Percentiles rank a stretch among this genome's conserved stretches.
Conservation (phyloP, 495 filamentous ascomycete species). For the Cercophora scortea region DNA sequence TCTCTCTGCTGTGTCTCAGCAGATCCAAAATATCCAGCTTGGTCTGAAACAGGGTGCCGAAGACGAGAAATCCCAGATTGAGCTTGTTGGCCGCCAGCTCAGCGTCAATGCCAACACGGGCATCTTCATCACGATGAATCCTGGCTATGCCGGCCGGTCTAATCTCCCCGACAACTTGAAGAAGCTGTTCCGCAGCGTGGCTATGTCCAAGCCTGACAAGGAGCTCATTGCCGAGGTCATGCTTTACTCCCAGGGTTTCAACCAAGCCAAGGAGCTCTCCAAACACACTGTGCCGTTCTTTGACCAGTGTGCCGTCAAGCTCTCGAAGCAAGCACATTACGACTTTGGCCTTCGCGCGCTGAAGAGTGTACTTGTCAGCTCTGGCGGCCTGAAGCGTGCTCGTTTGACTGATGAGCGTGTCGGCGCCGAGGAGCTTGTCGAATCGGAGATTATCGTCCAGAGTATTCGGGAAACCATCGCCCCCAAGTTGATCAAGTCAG, state of each 20-base stretch:
- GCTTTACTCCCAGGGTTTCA: slow-evolving; percentile 99
- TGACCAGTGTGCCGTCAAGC: slow-evolving; percentile 67
- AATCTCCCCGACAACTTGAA: slow-evolving; percentile 98
- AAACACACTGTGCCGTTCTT: slow-evolving; percentile 97
- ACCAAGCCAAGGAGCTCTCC: slow-evolving; percentile 83
- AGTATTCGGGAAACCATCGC: slow-evolving; percentile 98
- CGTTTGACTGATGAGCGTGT: slow-evolving; percentile 55
- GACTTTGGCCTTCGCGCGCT: slow-evolving; percentile 96
- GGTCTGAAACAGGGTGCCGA: slow-evolving; percentile 74
- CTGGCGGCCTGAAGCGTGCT: slow-evolving; percentile 86
- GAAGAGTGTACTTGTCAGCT: slow-evolving; percentile 97
- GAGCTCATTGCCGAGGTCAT: slow-evolving; percentile 99
- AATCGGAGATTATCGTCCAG: slow-evolving; percentile 98
- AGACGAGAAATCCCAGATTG: slow-evolving; percentile 77
- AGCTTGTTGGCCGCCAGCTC: slow-evolving; percentile 83
- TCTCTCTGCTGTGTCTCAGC: slow-evolving; percentile 93
- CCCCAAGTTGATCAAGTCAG: slow-evolving; percentile 84
- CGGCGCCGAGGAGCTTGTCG: slow-evolving; percentile 65
- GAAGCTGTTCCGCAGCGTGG: slow-evolving; percentile 97
- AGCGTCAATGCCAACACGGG: slow-evolving; percentile 85
- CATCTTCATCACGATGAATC: slow-evolving; percentile 99
- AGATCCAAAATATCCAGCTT: slow-evolving; percentile 97
- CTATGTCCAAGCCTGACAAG: slow-evolving; percentile 99
- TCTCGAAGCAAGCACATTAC: slow-evolving; percentile 97
- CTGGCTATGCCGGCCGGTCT: slow-evolving; percentile 94